Evolutionary conservation across 2,329 filamentous ascomycete genomes (phyloP), one percentile per base, ranked within the genome.

Genomic region (Diaporthe sp.): DNA sequence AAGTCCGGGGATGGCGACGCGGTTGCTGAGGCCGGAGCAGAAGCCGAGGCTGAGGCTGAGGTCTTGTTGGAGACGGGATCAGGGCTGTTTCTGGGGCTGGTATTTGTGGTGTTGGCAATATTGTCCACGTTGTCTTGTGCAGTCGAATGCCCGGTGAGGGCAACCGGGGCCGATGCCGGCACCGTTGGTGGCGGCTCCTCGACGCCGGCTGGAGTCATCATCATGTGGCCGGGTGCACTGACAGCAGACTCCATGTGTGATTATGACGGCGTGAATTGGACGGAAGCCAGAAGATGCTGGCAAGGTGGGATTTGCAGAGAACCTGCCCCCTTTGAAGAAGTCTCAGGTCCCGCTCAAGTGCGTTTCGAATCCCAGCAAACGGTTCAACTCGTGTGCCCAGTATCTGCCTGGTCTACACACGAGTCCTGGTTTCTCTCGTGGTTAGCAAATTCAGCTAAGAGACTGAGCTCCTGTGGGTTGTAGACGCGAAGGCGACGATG

Each of bases 161-260:
- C 12, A n/a, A 68, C 49, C 6, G n/a, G 20, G 65, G 47, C 7
- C 9, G 49, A n/a, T 70, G n/a, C 65, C n/a, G 42, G 25, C 17
- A 25, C 42, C 13, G 22, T 39, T 55, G 65, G 3, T 22, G 47
- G 49, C 49, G 49, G n/a, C 34, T 42, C 49, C 22, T 70, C 34
- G 49, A 28, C 47, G n/a, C 10, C n/a, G 34, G 34, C 49, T 34
- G 65, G 28, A 70, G 49, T 49, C 49, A 55, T 55, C 65, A 70
- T 55, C 12, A 20, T 42, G 34, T 15, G 13, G 58, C 22, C 65
- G 15, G 42, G 15, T 42, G 47, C 10, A 12, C 28, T 25, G 20
- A 10, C 20, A 51, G 44, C 31, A 37, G 31, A 68, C 65, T 9
- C 4, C 12, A 28, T 37, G 28, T 3, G 22, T 12, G 12, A 13